Base-by-base conservation (phyloP, 306 rosid species). In the Bauhinia variegata region DNA sequence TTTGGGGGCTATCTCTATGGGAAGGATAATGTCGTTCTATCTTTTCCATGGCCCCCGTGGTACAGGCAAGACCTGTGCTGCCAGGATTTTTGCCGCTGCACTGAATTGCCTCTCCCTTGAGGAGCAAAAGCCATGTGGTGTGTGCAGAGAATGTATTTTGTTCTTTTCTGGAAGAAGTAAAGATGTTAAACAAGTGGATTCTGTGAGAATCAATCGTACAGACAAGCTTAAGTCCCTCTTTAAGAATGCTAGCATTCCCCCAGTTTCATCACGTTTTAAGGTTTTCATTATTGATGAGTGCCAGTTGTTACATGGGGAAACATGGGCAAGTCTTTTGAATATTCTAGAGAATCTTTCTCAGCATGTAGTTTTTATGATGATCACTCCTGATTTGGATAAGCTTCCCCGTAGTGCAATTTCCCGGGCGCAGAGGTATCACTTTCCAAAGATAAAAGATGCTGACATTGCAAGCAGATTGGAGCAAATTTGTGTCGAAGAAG, bases 261-360 rank as follows among this genome's bases (percentile, higher is more conserved):
- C 92, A 2, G 74, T 71, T 60, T 84, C 84, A 1, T 86, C 91
- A 2, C 81, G 82, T 54, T 91, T 84, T 73, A 91, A 91, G 84
- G 85, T 91, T 71, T 91, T 86, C 74, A 86, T 91, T 51, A 56
- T 91, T 64, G 97, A 91, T 39, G 97, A 91, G 82, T 91, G 97
- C 72, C 97, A 91, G 51, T 48, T 86, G 67, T 64, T 91, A 74
- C 75, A 39, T 3, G 80, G 67, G 58, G 93, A 83, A 57, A 83
- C 93, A 31, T 91, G 97, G 97, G 78, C 76, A 0, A 81, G 79
- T 56, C 47, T 88, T 74, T 80, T 86, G 48, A 83, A 78, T 83
- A 78, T 85, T 75, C 78, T 86, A 46, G 85, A 79, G 33, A 84
- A 64, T 66, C 72, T 88, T 70, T 79, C 91, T 70, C 91, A 74